Evolutionary conservation across 2,329 filamentous ascomycete genomes (phyloP).

Genomic region (Monilinia fructicola): DNA sequence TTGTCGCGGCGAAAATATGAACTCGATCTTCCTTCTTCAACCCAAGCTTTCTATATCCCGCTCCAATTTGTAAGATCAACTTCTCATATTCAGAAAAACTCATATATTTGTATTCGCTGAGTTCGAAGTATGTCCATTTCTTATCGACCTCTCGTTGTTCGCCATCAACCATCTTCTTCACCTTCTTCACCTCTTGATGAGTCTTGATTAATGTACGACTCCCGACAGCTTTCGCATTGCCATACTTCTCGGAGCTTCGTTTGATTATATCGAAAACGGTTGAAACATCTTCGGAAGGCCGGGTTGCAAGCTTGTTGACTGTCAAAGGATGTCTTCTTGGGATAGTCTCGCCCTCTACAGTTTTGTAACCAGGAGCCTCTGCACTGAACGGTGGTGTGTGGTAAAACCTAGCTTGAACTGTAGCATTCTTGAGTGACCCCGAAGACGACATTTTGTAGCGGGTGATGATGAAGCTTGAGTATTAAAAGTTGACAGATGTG

Average conservation of each 20-base stretch:
- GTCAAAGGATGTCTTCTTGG: slow-evolving; percentile 59
- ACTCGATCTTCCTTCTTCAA: slow-evolving; percentile 64
- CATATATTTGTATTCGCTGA: slow-evolving; percentile 73
- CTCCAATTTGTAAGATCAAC: slow-evolving; percentile 63
- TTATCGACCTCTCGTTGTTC: slow-evolving; percentile 77
- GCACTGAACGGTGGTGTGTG: slow-evolving; percentile 59
- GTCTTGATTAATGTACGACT: slow-evolving; percentile 70
- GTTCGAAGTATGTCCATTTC: slow-evolving; percentile 83
- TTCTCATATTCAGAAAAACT: slow-evolving; percentile 75
- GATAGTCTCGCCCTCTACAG: slow-evolving; percentile 67
- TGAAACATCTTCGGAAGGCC: slow-evolving; percentile 49
- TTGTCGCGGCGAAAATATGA: slow-evolving; percentile 77
- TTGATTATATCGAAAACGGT: slow-evolving; percentile 61
- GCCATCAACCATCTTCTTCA: slow-evolving; percentile 82
- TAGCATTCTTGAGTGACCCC: slow-evolving; percentile 37
- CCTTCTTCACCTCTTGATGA: slow-evolving; percentile 79
- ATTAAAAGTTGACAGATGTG: background rate
- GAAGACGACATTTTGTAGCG: slow-evolving; percentile 1
- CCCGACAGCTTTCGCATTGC: slow-evolving; percentile 63
- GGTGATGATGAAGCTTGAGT: slow-evolving; percentile 2
- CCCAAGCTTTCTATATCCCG: slow-evolving; percentile 70
- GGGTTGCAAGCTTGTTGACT: slow-evolving; percentile 56
- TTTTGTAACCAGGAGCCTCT: slow-evolving; percentile 57
- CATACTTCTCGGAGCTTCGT: slow-evolving; percentile 62
- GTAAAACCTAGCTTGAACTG: slow-evolving; percentile 36